phyloP scores from a whole-genome alignment of 2,329 filamentous ascomycete species.

The Achaetomium macrosporum region DNA sequence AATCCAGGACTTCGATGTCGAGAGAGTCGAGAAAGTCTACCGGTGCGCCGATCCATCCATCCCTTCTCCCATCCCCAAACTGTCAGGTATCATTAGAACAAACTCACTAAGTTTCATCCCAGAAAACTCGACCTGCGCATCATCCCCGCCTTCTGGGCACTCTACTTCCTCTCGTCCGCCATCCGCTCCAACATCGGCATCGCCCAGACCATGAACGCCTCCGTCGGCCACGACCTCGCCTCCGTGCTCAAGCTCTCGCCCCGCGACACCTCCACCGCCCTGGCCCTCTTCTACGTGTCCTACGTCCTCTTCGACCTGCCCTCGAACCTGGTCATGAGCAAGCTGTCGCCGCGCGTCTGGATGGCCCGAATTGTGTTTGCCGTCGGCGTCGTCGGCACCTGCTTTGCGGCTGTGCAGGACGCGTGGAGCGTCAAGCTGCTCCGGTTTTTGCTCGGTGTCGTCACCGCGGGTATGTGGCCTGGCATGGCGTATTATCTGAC shows the following conservation, averaged over 20 bases:
- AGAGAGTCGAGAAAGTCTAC: constrained; percentile 51
- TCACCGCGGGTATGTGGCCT: constrained; percentile 92
- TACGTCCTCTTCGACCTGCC: constrained; percentile 88
- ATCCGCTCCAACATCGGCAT: constrained; percentile 89
- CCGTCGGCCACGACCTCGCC: constrained; percentile 66
- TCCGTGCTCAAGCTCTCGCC: constrained; percentile 62
- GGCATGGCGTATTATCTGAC: constrained; percentile 92
- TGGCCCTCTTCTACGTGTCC: constrained; percentile 86
- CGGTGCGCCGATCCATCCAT: constrained; percentile 26
- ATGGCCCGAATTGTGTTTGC: constrained; percentile 88
- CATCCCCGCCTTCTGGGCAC: constrained; percentile 73
- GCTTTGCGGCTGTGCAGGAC: constrained; percentile 73
- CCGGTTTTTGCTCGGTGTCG: constrained; percentile 75
- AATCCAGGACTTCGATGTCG: constrained; percentile 39
- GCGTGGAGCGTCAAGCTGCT: constrained; percentile 88
- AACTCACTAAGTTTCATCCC: background rate
- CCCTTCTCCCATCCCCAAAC: background rate
- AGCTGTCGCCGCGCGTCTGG: constrained; percentile 78
- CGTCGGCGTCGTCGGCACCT: constrained; percentile 76
- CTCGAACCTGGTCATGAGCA: constrained; percentile 84
- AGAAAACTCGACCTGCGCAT: constrained; percentile 54
- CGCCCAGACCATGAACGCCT: constrained; percentile 86
- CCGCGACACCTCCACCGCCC: constrained; percentile 74
- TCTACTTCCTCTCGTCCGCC: constrained; percentile 89
- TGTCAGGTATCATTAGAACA: no score